Conservation (phyloP, 2,329 filamentous ascomycete species). For the Fusarium domesticum region DNA sequence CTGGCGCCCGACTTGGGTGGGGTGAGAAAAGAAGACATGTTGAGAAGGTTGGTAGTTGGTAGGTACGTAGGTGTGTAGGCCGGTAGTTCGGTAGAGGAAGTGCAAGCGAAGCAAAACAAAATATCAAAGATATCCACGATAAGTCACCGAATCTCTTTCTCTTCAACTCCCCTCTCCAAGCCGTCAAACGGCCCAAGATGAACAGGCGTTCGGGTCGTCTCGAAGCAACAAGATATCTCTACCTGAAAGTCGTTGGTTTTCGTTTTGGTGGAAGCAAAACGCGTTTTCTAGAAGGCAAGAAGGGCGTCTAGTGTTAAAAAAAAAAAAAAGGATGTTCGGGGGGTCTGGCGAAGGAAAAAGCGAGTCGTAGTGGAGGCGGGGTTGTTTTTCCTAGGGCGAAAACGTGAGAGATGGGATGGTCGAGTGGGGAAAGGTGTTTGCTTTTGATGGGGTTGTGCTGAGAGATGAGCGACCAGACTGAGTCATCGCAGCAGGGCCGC, state of each 20-base stretch:
- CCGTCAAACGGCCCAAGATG: constrained; percentile 13
- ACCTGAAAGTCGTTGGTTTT: too few relatives aligned
- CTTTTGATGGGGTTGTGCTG: constrained; percentile 3
- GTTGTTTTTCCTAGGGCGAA: constrained; percentile 15
- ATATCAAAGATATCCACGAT: not conserved
- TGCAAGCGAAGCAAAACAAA: constrained; percentile 2
- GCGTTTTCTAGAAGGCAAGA: constrained; percentile 10
- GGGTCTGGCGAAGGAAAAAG: not conserved
- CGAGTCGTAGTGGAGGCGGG: constrained; percentile 21
- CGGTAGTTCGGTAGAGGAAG: too few relatives aligned
- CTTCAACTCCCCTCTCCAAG: constrained; percentile 8
- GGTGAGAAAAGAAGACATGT: constrained; percentile 49
- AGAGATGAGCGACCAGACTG: constrained; percentile 3
- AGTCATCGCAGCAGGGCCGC: constrained; percentile 23
- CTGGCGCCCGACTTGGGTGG: constrained; percentile 37
- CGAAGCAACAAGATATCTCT: too few relatives aligned
- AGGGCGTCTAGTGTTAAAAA: too few relatives aligned
- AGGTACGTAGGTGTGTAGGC: too few relatives aligned
- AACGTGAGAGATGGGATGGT: constrained; percentile 23
- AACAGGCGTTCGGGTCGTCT: not conserved
- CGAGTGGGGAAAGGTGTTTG: constrained; percentile 31
- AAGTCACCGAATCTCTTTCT: not conserved
- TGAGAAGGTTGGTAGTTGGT: constrained; percentile 7
- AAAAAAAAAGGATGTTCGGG: constrained; percentile 21
- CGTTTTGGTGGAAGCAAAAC: too few relatives aligned